Conservation (phyloP, 176 grass and related monocot genomes). For the Microstegium vimineum region DNA sequence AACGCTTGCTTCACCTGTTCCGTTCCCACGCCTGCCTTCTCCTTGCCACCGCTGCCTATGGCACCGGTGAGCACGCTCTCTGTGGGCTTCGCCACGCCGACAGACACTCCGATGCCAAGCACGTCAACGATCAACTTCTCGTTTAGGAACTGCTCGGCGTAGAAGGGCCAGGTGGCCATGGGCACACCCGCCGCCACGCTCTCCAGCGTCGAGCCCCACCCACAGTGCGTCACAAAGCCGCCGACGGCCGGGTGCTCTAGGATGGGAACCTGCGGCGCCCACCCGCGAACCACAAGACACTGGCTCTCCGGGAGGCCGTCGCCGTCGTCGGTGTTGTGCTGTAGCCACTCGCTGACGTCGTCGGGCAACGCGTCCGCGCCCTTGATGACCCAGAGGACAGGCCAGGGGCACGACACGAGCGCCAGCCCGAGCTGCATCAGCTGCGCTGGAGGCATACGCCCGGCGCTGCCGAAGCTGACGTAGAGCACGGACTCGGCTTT, state of each 20-base stretch:
- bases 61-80: background rate
- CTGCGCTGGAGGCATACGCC: conserved; percentile 34
- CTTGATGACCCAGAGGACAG: conserved; percentile 65
- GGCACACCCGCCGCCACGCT: conserved; percentile 41
- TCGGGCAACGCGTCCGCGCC: conserved; percentile 13
- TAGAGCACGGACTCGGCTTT: conserved; percentile 50
- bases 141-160: conserved; percentile 62
- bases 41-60: background rate
- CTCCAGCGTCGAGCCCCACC: conserved; percentile 73
- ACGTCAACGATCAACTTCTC: conserved; percentile 60
- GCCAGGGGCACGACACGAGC: conserved; percentile 36
- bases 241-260: conserved; percentile 50
- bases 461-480: conserved; percentile 67
- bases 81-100: conserved; percentile 37
- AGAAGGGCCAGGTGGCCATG: conserved; percentile 54
- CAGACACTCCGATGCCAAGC: conserved; percentile 37
- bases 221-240: conserved; percentile 73
- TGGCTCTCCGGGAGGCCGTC: conserved; percentile 10
- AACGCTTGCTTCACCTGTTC: conserved; percentile 26
- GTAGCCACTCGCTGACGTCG: conserved; percentile 38
- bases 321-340: conserved; percentile 20
- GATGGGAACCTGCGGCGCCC: conserved; percentile 65
- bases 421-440: conserved; percentile 48
- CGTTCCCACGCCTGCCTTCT: background rate
- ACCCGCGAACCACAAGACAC: conserved; percentile 38